These are phyloP conservation scores for Amanita polypyramis DNA, from an alignment of 768 basidiomycete species.

Conservation along the genomic window DNA sequence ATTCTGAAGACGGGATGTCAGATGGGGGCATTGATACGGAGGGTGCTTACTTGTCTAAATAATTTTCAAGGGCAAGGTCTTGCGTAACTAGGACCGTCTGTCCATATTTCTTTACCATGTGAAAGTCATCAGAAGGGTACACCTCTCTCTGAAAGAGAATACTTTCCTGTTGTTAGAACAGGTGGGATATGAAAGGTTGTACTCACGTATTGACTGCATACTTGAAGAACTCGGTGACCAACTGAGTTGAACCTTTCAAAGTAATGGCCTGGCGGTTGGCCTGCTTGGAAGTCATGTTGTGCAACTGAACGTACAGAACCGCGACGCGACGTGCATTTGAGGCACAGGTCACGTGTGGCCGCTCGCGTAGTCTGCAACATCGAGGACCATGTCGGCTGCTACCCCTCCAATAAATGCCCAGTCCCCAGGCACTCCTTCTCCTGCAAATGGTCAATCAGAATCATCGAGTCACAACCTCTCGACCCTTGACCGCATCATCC, in stretches of 20 bases:
- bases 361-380: no score
- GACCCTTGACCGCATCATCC: slow-evolving; percentile 30
- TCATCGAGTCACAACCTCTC: slow-evolving; percentile 20
- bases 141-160: slow-evolving; percentile 96
- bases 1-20: slow-evolving; percentile 42
- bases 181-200: neutral
- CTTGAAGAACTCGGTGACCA: slow-evolving; percentile 99
- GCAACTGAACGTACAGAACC: slow-evolving; percentile 6
- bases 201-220: slow-evolving; percentile 95
- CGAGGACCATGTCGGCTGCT: slow-evolving; percentile 14
- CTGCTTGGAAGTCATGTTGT: slow-evolving; percentile 35
- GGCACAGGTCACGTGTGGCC: slow-evolving; percentile 23
- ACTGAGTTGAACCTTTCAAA: slow-evolving; percentile 86
- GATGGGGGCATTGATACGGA: neutral
- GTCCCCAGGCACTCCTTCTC: slow-evolving; percentile 37
- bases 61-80: slow-evolving; percentile 87
- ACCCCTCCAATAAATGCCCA: slow-evolving; percentile 38
- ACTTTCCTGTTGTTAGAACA: slow-evolving; percentile 28
- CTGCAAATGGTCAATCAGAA: slow-evolving; percentile 30
- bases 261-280: slow-evolving; percentile 72
- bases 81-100: slow-evolving; percentile 92
- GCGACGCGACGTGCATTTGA: slow-evolving; percentile 13
- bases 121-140: slow-evolving; percentile 97
- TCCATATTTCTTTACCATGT: slow-evolving; percentile 99
- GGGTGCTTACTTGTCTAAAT: slow-evolving; percentile 61